These are phyloP conservation scores for Schizochytrium sp. DNA, from an alignment of 108 stramenopile species.

Conservation along the genomic window DNA sequence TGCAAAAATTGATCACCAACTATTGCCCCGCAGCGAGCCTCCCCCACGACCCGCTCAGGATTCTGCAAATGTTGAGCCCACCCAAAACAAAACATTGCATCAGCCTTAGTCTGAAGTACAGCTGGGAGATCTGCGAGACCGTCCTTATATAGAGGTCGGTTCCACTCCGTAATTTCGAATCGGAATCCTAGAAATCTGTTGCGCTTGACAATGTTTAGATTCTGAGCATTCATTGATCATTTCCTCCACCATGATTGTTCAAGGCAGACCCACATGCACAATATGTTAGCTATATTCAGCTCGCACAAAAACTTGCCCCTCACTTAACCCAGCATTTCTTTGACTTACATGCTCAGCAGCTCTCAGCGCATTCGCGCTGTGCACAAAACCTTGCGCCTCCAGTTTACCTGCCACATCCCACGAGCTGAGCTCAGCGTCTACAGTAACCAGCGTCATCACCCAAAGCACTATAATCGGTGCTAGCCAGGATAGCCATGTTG, in stretches of 20 bases:
- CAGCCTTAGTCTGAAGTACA: background rate
- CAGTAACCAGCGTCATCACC: background rate
- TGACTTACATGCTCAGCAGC: conserved; percentile 2
- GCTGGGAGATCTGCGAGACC: background rate
- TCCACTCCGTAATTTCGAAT: conserved; percentile 28
- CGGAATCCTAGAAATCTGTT: conserved; percentile 58
- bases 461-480: background rate
- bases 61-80: background rate
- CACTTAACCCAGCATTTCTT: background rate
- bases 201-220: background rate
- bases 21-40: background rate
- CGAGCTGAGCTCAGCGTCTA: background rate
- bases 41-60: background rate
- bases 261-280: background rate
- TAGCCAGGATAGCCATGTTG: too few relatives aligned
- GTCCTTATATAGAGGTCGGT: background rate
- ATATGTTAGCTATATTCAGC: background rate
- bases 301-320: background rate
- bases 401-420: background rate
- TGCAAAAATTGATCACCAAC: background rate
- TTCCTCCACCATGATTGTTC: background rate
- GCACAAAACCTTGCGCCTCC: background rate
- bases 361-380: background rate
- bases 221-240: background rate
- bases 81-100: conserved; percentile 7